Evolutionary conservation across 192 early-diverging fungal genomes (phyloP), one percentile per base, ranked within the genome.

Genomic region (Thamnidium elegans): DNA sequence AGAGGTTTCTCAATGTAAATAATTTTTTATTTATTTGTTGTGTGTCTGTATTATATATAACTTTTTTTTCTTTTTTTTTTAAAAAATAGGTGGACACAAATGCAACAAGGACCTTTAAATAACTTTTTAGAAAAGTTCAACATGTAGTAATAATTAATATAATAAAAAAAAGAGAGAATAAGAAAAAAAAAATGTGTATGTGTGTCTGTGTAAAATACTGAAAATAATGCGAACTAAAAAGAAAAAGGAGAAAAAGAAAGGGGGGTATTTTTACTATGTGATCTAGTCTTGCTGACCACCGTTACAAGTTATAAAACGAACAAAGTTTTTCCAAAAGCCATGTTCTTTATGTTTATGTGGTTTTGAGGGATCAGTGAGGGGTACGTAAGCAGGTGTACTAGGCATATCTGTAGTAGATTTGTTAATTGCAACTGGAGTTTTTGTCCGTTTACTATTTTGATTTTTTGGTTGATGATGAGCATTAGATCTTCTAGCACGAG

Each of bases 1-100:
- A 68, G 72, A 58, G 67, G 66, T n/a, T 73, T 65, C 39, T 64
- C 55, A 45, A 62, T 62, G 71, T 73, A 73, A 73, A 66, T 3
- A 26, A 1, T 26, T 26, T 26, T 26, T 26, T 26, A 26, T 26
- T 51, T 11, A 31, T 19, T 52, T 14, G 42, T 1, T 31, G 9
- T 0, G 55, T n/a, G n/a, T n/a, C n/a, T n/a, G n/a, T 59, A 2
- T 59, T 13, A 14, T 26, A 23, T 21, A 44, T 44, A 13, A 7
- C 8, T 46, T 55, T 55, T 56, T 14, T 48, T 46, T 52, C 52
- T 60, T 62, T n/a, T n/a, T n/a, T n/a, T n/a, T n/a, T n/a, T n/a
- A n/a, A n/a, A n/a, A 26, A 26, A 26, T 45, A 70, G 68, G 50
- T 70, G 68, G 68, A 42, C 61, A 21, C 62, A 70, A 26, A 17